Evolutionary conservation across 768 basidiomycete genomes (phyloP), one percentile per base, ranked within the genome.

Genomic region (Tricholomella constricta): DNA sequence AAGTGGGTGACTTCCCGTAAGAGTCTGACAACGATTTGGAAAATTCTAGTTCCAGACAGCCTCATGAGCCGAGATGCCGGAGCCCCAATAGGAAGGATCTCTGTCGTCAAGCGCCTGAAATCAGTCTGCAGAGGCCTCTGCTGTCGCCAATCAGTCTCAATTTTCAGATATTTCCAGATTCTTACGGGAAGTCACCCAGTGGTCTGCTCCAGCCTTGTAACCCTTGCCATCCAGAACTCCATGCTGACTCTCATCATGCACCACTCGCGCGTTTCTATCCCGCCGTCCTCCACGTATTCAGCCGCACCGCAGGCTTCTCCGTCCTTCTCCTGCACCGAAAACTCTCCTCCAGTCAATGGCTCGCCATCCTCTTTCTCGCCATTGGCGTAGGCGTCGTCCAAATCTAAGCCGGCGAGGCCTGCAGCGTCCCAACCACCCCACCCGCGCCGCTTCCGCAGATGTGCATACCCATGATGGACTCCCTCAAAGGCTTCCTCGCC

Each of bases 181-280:
- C n/a, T n/a, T n/a, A n/a, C n/a, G n/a, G n/a, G n/a, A n/a, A n/a
- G n/a, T n/a, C n/a, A n/a, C n/a, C n/a, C n/a, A n/a, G n/a, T n/a
- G n/a, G n/a, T n/a, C n/a, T n/a, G n/a, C n/a, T n/a, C n/a, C 42
- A 91, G 89, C 46, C 79, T 91, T 51, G 78, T 90, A 54, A 89
- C 86, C n/a, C 80, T 94, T 67, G 92, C 92, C 45, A 81, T 94
- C 45, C 95, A 98, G 75, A 98, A 98, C 73, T 93, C 93, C 19
- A 74, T 85, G 51, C 68, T 98, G 51, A 90, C 93, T 27, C 83
- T 98, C 69, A 88, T 98, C 68, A 95, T 98, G 91, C 94, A 97
- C 75, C 91, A 96, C 71, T 97, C 96, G 34, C 85, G 94, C 58
- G 86, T 91, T 47, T 87, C 89, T 9, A 82, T 85, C 15, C 78